These are phyloP conservation scores for Colletotrichum melonis DNA, from an alignment of 2,329 filamentous ascomycete genomes.

Conservation along the genomic window DNA sequence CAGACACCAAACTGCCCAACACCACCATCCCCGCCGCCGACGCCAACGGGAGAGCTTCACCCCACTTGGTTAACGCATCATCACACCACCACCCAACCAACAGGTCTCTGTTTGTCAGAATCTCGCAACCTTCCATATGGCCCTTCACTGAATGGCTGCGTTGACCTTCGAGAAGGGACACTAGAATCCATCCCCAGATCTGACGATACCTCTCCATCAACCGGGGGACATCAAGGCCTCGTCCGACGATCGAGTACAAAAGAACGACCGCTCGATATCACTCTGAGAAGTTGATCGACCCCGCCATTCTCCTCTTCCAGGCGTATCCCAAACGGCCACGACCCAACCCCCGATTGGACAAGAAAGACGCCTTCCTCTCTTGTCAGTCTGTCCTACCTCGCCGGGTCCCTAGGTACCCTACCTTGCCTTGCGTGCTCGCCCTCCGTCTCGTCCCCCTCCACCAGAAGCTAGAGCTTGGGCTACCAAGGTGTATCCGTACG, in stretches of 20 bases:
- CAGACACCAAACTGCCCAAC: neutral
- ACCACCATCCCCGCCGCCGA: conserved; percentile 4
- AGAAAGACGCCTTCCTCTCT: neutral
- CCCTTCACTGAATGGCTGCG: conserved; percentile 30
- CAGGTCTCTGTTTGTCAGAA: conserved; percentile 36
- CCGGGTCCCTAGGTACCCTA: neutral
- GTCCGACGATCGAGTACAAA: conserved; percentile 15
- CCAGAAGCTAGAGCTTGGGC: neutral
- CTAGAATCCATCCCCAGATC: conserved; percentile 32
- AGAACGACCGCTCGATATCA: conserved; percentile 14
- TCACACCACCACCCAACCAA: conserved; percentile 37
- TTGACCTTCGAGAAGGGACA: conserved; percentile 6
- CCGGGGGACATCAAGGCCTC: neutral
- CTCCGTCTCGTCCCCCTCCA: neutral
- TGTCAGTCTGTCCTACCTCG: neutral
- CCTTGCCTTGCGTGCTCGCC: neutral
- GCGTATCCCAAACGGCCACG: neutral
- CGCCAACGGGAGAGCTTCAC: conserved; percentile 31
- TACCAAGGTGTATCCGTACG: neutral
- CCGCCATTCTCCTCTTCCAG: conserved; percentile 20
- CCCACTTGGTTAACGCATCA: conserved; percentile 34
- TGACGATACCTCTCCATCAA: conserved; percentile 9
- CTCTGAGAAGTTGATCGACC: conserved; percentile 22
- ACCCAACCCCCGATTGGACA: neutral
- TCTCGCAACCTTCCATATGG: conserved; percentile 28